A percentile compares a stretch with the other conserved stretches of the same genome.
Conservation (phyloP, 768 basidiomycete species). For the Leccinum pellstonianum region DNA sequence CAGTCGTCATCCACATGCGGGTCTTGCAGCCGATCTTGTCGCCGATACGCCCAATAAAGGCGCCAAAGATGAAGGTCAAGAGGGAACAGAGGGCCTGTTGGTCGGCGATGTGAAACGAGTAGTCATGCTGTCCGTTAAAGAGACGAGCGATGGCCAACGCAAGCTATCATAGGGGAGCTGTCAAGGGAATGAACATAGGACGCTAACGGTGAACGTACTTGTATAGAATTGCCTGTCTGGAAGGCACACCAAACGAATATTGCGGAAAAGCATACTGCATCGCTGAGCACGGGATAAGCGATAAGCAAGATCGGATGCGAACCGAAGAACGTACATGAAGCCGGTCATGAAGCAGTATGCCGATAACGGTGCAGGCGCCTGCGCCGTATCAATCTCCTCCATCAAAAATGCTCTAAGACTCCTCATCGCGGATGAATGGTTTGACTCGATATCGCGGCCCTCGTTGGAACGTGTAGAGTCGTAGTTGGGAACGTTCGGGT, state of each 20-base stretch:
- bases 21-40: conserved; percentile 73
- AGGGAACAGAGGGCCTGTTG: conserved; percentile 83
- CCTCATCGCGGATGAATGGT: conserved; percentile 3
- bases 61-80: conserved; percentile 70
- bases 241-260: conserved; percentile 85
- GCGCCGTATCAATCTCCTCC: conserved; percentile 26
- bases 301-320: not conserved
- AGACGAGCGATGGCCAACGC: conserved; percentile 78
- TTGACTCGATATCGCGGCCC: conserved; percentile 19
- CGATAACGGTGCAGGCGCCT: conserved; percentile 51
- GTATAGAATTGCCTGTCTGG: conserved; percentile 76
- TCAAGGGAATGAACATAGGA: not conserved
- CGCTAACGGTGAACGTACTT: conserved; percentile 37
- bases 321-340: conserved; percentile 53
- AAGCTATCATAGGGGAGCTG: conserved; percentile 43
- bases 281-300: conserved; percentile 38
- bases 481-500: not conserved
- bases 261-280: conserved; percentile 73
- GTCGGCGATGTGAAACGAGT: conserved; percentile 74
- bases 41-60: conserved; percentile 82
- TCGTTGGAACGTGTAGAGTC: not conserved
- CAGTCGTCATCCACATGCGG: conserved; percentile 69
- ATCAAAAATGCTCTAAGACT: conserved; percentile 14
- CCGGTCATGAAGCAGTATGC: conserved; percentile 81
- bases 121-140: conserved; percentile 56